phyloP scores from a whole-genome alignment of 768 basidiomycete genomes.

The Hydnomerulius pinastri region DNA sequence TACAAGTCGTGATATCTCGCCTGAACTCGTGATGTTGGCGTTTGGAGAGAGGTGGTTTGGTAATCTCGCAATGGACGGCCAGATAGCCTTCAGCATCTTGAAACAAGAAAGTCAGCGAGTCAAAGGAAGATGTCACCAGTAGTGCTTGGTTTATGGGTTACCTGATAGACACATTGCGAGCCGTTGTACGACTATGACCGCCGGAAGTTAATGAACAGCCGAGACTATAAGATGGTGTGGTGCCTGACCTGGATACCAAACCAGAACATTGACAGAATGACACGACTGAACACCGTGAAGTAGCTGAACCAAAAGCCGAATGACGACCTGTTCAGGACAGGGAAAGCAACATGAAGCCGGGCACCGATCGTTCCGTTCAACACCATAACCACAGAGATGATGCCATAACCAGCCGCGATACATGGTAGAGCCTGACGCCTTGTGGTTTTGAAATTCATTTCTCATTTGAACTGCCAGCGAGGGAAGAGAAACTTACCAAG shows the following conservation, averaged over 20 bases:
- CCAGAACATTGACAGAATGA: slow-evolving; percentile 83
- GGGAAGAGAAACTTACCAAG: slow-evolving; percentile 48
- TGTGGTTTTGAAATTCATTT: background rate
- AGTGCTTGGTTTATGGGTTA: slow-evolving; percentile 1
- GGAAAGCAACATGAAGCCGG: slow-evolving; percentile 73
- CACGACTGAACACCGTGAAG: slow-evolving; percentile 79
- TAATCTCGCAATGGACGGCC: slow-evolving; percentile 68
- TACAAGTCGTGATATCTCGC: slow-evolving; percentile 23
- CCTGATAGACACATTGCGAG: slow-evolving; percentile 74
- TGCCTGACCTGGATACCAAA: slow-evolving; percentile 64
- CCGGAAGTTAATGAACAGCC: no score
- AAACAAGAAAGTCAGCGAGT: background rate
- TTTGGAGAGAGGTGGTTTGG: slow-evolving; percentile 62
- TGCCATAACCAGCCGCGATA: slow-evolving; percentile 69
- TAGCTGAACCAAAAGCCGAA: slow-evolving; percentile 92
- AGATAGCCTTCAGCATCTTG: slow-evolving; percentile 78
- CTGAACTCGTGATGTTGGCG: slow-evolving; percentile 65
- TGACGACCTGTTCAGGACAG: slow-evolving; percentile 77
- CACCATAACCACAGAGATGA: slow-evolving; percentile 76
- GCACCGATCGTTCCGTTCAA: slow-evolving; percentile 83
- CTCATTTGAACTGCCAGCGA: background rate
- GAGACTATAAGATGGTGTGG: background rate
- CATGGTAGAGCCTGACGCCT: slow-evolving; percentile 70
- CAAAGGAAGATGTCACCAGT: background rate
- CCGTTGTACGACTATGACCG: slow-evolving; percentile 53